Base-by-base conservation (phyloP, 2,329 filamentous ascomycete genomes). In the Leptodontidium sp. region DNA sequence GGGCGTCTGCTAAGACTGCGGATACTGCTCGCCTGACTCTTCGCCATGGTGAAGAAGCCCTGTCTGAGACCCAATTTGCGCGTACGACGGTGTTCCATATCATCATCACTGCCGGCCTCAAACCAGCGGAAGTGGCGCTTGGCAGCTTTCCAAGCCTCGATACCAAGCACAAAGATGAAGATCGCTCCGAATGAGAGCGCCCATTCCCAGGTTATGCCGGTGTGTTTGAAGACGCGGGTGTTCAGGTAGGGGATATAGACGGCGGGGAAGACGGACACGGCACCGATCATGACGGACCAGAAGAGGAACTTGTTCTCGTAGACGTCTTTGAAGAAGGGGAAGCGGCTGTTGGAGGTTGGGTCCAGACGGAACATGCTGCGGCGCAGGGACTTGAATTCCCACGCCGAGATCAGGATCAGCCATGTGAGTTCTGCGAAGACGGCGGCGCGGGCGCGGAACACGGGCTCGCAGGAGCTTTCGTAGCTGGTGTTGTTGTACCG, bases 231-330 rank as follows among this genome's bases (percentile, higher is more conserved):
- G 1, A 90, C 88, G 1, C 81, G 80, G n/a, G 83, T 84, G 74
- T 89, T 90, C 73, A 91, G 83, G 40, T 86, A 86, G 0, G 89
- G 89, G 69, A 91, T 90, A 75, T 91, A 91, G 4, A 88, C 79
- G n/a, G 84, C 82, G 0, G 86, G 86, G 74, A 88, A 87, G 2
- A 86, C 84, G 11, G 84, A 84, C 26, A 87, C 68, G 61, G 84
- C 84, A 6, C 86, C 86, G 17, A 85, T 78, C 70, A 86, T 80
- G 67, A 88, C 83, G 12, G 85, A 81, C 78, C 80, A 87, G 80
- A 88, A 88, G 35, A 88, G 79, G 80, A 91, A 90, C 74, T 86
- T 82, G 79, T 91, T 91, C 69, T 88, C 85, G 66, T 82, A 76
- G 72, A 88, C 70, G 65, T 82, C 79, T 50, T 71, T 76, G 68